phyloP scores from a whole-genome alignment of 345 rosid species.

The Triadica sebifera region DNA sequence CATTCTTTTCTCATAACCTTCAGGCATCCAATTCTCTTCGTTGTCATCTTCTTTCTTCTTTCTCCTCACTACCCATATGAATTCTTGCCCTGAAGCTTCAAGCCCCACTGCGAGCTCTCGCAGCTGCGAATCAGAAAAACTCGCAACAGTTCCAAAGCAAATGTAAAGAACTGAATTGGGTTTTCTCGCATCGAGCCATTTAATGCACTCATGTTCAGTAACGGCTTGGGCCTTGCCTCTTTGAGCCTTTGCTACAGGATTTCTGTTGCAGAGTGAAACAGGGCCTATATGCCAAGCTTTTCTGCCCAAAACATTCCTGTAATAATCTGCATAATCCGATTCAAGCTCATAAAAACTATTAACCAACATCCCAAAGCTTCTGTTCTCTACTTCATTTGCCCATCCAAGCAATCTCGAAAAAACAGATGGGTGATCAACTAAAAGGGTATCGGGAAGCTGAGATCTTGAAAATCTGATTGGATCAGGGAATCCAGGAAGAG shows the following conservation, averaged over 20 bases:
- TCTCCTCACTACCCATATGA: too few species aligned
- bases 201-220: constrained; percentile 12
- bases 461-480: neutral
- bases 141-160: constrained; percentile 18
- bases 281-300: constrained; percentile 11
- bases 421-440: neutral
- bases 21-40: constrained; percentile 21
- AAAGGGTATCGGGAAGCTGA: neutral
- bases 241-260: neutral
- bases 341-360: constrained; percentile 7
- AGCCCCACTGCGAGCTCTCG: constrained; percentile 23
- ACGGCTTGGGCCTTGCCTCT: neutral
- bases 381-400: constrained; percentile 1
- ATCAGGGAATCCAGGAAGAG: constrained; percentile 1
- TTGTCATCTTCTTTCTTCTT: constrained; percentile 9
- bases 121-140: constrained; percentile 12
- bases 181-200: constrained; percentile 21
- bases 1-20: constrained; percentile 33
- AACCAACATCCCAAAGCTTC: neutral
- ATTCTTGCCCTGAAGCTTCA: constrained; percentile 19
- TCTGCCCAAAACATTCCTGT: neutral
- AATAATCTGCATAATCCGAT: constrained; percentile 1
- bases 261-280: neutral
- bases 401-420: neutral
- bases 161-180: constrained; percentile 20